Percentiles rank a stretch among this genome's conserved stretches.
phyloP scores from a whole-genome alignment of 1,284 basidiomycete species.

The Pseudozyma pruni region DNA sequence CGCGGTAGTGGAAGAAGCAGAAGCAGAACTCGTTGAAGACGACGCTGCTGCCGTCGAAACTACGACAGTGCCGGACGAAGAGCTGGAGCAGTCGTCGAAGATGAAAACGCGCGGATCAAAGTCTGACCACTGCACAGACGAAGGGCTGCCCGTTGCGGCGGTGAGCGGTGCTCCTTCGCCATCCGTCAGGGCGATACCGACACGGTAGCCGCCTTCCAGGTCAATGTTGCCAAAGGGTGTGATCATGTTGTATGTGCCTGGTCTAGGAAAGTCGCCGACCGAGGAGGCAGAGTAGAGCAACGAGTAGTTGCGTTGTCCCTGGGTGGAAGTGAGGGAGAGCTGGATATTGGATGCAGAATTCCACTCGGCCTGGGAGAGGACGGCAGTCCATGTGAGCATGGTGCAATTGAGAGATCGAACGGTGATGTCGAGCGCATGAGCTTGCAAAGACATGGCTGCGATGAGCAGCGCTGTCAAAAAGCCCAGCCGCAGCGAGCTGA shows the following conservation, averaged over 20 bases:
- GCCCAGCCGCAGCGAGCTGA: background rate
- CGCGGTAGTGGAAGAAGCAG: background rate
- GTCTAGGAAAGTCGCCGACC: conserved; percentile 11
- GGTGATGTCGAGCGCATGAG: conserved; percentile 14
- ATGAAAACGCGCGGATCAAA: conserved; percentile 13
- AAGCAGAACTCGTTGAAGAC: background rate
- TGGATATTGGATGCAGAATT: conserved; percentile 19
- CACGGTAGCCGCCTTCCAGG: conserved; percentile 12
- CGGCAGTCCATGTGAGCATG: conserved; percentile 12
- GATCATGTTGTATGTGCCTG: conserved; percentile 7
- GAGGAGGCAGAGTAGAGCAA: conserved; percentile 11
- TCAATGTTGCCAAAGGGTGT: conserved; percentile 13
- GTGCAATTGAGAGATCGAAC: conserved; percentile 24
- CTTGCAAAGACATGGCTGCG: background rate
- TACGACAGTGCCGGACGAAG: background rate
- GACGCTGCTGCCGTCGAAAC: background rate
- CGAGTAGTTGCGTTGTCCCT: conserved; percentile 21
- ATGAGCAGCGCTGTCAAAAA: conserved; percentile 3
- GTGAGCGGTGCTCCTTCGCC: conserved; percentile 14
- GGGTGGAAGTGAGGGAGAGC: conserved; percentile 19
- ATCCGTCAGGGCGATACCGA: conserved; percentile 23
- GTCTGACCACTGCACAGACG: conserved; percentile 10
- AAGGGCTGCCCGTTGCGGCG: background rate
- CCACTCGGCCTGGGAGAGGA: conserved; percentile 27
- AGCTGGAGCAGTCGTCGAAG: conserved; percentile 6